Percentiles rank a stretch among this genome's conserved stretches.
Evolutionary conservation across 768 basidiomycete species (phyloP).

Genomic region (Amanita inopinata): DNA sequence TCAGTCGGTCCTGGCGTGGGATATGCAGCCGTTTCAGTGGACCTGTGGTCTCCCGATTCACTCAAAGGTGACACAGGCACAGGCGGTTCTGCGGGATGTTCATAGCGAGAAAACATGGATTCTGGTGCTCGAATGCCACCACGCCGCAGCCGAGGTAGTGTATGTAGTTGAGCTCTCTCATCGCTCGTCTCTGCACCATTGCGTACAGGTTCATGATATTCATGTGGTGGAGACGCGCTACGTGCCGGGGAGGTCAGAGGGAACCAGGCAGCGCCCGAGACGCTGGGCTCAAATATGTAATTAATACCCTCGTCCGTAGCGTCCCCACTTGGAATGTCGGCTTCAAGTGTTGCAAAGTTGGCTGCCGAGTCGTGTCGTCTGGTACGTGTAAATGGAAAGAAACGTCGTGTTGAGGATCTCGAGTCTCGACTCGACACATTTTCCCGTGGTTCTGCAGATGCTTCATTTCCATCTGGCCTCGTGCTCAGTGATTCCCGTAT

Average conservation of each 20-base stretch:
- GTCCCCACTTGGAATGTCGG: constrained; percentile 2
- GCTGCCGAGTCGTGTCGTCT: constrained; percentile 30
- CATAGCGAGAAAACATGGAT: constrained; percentile 39
- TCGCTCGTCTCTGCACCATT: constrained; percentile 21
- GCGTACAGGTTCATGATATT: background rate
- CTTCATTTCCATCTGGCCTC: constrained; percentile 19
- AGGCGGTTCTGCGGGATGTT: constrained; percentile 12
- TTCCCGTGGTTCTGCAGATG: constrained; percentile 21
- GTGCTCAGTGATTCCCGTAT: constrained; percentile 26
- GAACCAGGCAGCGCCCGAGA: constrained; percentile 4
- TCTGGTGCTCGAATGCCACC: constrained; percentile 63
- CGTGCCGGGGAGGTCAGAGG: constrained; percentile 2
- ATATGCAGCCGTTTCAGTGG: constrained; percentile 28
- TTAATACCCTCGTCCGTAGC: constrained; percentile 4
- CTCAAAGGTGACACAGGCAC: constrained; percentile 9
- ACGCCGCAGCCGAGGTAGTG: constrained; percentile 52
- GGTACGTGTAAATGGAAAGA: constrained; percentile 43
- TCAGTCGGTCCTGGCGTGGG: constrained; percentile 41
- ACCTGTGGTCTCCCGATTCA: constrained; percentile 8
- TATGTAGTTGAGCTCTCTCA: constrained; percentile 19
- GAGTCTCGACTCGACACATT: constrained; percentile 12
- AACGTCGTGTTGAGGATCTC: constrained; percentile 33
- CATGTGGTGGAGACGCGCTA: constrained; percentile 3
- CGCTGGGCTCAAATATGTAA: constrained; percentile 8
- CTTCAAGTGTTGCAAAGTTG: constrained; percentile 17